A percentile compares a stretch with the other conserved stretches of the same genome.
phyloP scores from a whole-genome alignment of 768 basidiomycete genomes.

The Boletus coccyginus region DNA sequence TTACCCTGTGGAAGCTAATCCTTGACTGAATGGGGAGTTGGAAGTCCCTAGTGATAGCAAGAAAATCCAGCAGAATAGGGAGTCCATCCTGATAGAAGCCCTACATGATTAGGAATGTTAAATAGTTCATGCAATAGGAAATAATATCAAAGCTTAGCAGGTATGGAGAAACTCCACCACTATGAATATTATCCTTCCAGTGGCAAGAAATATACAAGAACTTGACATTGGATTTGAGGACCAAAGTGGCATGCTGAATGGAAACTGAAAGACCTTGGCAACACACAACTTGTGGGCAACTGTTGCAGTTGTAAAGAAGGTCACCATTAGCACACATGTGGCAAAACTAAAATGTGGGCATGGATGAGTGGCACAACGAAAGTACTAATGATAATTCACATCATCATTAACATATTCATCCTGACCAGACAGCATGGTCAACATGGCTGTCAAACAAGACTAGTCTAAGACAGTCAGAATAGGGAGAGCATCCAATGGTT shows the following conservation, averaged over 20 bases:
- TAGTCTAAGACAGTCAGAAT: too few species aligned
- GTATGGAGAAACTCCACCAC: background rate
- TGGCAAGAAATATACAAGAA: background rate
- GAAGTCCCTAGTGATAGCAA: background rate
- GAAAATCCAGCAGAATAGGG: background rate
- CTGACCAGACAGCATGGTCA: too few species aligned
- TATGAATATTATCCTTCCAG: background rate
- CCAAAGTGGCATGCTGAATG: rapidly evolving
- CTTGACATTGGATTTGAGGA: background rate
- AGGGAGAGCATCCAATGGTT: too few species aligned
- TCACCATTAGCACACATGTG: background rate
- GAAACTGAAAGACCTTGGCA: background rate
- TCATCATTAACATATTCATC: too few species aligned
- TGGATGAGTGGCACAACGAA: too few species aligned
- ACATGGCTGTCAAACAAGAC: too few species aligned
- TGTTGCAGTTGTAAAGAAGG: background rate
- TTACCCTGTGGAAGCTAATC: background rate
- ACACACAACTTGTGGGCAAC: background rate
- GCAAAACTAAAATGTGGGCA: background rate
- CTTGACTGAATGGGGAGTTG: background rate
- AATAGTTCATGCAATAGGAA: background rate
- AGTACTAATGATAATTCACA: background rate
- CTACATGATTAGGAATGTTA: background rate
- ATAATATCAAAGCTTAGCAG: background rate
- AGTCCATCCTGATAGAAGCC: background rate